phyloP scores from a whole-genome alignment of 108 stramenopile species.

The Discostella stelligeroides region DNA sequence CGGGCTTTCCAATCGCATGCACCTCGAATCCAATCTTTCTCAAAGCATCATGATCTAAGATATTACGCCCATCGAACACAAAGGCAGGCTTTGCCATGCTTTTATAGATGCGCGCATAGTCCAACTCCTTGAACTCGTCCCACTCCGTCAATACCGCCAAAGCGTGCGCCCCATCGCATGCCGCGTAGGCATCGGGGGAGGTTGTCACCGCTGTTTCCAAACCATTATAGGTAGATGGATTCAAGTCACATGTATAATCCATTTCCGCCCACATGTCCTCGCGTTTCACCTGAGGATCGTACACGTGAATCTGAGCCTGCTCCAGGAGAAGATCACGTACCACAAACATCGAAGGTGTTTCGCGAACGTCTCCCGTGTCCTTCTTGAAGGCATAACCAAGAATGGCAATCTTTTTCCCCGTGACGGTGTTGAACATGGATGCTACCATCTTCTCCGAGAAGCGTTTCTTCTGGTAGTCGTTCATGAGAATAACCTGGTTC shows the following conservation, averaged over 20 bases:
- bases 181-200: conserved; percentile 83
- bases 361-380: conserved; percentile 99
- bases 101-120: conserved; percentile 90
- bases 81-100: conserved; percentile 99
- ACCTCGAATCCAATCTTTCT: conserved; percentile 99
- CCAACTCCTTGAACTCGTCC: conserved; percentile 98
- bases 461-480: conserved; percentile 99
- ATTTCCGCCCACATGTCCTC: conserved; percentile 98
- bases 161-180: conserved; percentile 96
- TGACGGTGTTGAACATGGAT: conserved; percentile 99
- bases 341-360: conserved; percentile 98
- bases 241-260: conserved; percentile 95
- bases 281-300: conserved; percentile 97
- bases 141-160: conserved; percentile 98
- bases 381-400: conserved; percentile 99
- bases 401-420: conserved; percentile 98
- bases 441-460: conserved; percentile 96
- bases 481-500: conserved; percentile 98
- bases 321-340: conserved; percentile 94
- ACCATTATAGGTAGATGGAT: conserved; percentile 76
- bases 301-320: conserved; percentile 92
- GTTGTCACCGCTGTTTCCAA: conserved; percentile 85
- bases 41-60: conserved; percentile 88
- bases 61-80: conserved; percentile 97
- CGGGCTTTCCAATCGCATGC: conserved; percentile 94